Evolutionary conservation across 169 alveolate genomes (phyloP).

Genomic region (Plasmodium gaboni): DNA sequence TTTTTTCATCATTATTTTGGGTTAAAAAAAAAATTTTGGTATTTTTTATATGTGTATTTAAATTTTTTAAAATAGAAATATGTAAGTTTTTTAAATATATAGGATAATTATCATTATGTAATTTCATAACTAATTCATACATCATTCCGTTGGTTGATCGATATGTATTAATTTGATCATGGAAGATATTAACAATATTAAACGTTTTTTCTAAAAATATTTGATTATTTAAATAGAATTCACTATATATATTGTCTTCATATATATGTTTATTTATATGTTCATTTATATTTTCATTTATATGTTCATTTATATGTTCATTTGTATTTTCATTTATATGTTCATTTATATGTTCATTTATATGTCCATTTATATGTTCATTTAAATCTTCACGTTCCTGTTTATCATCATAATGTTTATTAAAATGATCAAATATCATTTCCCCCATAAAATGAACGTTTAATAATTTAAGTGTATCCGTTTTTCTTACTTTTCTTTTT

Average conservation of each 20-base stretch:
- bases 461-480: slow-evolving; percentile 34
- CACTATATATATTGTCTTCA: slow-evolving; percentile 3
- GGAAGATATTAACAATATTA: slow-evolving; percentile 49
- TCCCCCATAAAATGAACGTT: slow-evolving; percentile 49
- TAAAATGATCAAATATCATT: slow-evolving; percentile 42
- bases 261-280: background rate
- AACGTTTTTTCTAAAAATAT: slow-evolving; percentile 51
- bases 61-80: slow-evolving; percentile 32
- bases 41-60: slow-evolving; percentile 31
- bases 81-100: slow-evolving; percentile 47
- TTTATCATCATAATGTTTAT: background rate
- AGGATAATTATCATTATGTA: slow-evolving; percentile 63
- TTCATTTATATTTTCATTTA: background rate
- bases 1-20: background rate
- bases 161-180: slow-evolving; percentile 69
- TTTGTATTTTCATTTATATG: background rate
- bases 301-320: no score
- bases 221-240: slow-evolving; percentile 34
- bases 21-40: slow-evolving; percentile 33
- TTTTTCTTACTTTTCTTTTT: slow-evolving; percentile 37
- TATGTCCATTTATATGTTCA: no score
- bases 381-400: background rate
- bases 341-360: background rate
- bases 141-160: slow-evolving; percentile 50
- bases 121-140: slow-evolving; percentile 58